Evolutionary conservation across 352 stramenopile genomes (phyloP).

Genomic region (Discostella stelligera): DNA sequence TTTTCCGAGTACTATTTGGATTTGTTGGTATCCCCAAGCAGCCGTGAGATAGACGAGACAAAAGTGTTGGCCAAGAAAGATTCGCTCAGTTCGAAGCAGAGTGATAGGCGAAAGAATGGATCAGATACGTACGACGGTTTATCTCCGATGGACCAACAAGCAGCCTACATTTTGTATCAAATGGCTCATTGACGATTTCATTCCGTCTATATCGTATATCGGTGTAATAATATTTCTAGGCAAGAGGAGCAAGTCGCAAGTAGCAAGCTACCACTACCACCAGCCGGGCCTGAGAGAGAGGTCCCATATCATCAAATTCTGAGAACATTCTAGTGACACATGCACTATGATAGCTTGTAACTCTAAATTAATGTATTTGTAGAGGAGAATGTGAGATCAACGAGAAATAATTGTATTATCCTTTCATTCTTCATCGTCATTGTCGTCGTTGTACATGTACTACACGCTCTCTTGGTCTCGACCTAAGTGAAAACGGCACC

Average conservation of each 20-base stretch:
- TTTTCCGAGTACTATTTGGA: constrained; percentile 37
- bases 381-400: neutral
- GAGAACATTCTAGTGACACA: neutral
- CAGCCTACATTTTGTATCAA: constrained; percentile 33
- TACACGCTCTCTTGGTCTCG: too few relatives aligned
- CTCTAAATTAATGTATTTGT: neutral
- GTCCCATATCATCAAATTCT: neutral
- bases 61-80: neutral
- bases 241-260: neutral
- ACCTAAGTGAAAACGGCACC: too few relatives aligned
- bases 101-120: constrained; percentile 1
- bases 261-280: neutral
- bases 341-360: neutral
- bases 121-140: constrained; percentile 15
- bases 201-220: neutral
- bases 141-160: constrained; percentile 28
- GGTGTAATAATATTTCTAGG: neutral
- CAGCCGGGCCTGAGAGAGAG: neutral
- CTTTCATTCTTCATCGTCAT: too few relatives aligned
- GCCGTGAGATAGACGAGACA: neutral
- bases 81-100: neutral
- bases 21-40: neutral
- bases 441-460: too few relatives aligned
- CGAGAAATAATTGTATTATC: too few relatives aligned
- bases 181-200: constrained; percentile 7